Evolutionary conservation across 306 rosid species (phyloP).

Genomic region (Herpetospermum pedunculosum): DNA sequence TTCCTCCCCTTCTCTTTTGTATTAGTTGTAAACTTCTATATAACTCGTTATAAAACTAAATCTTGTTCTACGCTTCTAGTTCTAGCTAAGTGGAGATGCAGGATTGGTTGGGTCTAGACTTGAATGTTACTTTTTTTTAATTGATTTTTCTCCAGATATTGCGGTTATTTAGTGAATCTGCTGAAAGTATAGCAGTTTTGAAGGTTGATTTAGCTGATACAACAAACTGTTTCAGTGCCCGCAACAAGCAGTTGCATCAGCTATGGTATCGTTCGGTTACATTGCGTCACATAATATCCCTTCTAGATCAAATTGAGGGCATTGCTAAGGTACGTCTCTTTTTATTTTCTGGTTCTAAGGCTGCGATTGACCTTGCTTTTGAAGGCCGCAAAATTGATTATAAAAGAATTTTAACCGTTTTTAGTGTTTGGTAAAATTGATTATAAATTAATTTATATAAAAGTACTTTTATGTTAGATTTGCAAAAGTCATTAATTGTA

Average conservation of each 20-base stretch:
- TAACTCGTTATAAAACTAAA: background rate
- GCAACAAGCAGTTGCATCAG: conserved; percentile 95
- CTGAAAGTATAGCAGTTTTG: conserved; percentile 59
- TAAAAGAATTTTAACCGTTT: too few species aligned
- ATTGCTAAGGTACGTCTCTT: conserved; percentile 67
- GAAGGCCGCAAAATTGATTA: too few species aligned
- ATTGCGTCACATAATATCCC: conserved; percentile 86
- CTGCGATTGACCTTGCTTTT: too few species aligned
- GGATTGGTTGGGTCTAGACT: background rate
- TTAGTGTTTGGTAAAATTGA: too few species aligned
- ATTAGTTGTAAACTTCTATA: background rate
- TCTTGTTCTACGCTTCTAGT: background rate
- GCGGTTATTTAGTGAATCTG: conserved; percentile 91
- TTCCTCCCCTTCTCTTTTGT: background rate
- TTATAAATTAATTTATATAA: too few species aligned
- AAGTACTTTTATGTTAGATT: too few species aligned
- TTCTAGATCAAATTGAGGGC: conserved; percentile 98
- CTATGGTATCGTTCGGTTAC: conserved; percentile 98
- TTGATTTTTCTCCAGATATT: conserved; percentile 51
- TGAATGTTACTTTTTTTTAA: background rate
- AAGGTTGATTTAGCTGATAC: conserved; percentile 93
- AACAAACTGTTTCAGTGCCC: conserved; percentile 74
- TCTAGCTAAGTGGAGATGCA: background rate
- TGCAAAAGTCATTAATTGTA: too few species aligned
- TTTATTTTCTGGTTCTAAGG: background rate